A percentile compares a stretch with the other conserved stretches of the same genome.
Conservation (phyloP, 2,329 filamentous ascomycete genomes). For the Rutstroemia sp. region DNA sequence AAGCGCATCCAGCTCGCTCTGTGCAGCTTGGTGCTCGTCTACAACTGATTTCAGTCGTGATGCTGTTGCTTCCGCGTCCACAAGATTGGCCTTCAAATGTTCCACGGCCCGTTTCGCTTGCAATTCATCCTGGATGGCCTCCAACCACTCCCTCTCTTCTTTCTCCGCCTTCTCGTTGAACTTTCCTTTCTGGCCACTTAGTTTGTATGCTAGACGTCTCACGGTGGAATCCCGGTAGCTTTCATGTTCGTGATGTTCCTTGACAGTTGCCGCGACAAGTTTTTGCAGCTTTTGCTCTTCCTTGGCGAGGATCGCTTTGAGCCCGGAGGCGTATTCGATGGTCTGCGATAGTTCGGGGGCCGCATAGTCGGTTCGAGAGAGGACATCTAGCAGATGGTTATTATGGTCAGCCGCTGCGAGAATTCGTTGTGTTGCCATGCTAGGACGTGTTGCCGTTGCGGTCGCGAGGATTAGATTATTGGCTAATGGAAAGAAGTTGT, state of each 20-base stretch:
- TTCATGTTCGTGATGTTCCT: slow-evolving; percentile 44
- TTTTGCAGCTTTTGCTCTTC: slow-evolving; percentile 33
- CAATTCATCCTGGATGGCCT: slow-evolving; percentile 40
- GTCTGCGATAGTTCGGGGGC: slow-evolving; percentile 39
- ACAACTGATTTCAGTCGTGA: slow-evolving; percentile 33
- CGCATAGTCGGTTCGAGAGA: slow-evolving; percentile 43
- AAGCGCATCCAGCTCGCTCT: slow-evolving; percentile 41
- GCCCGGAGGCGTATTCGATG: slow-evolving; percentile 37
- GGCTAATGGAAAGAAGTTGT: not conserved
- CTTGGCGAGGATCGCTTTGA: slow-evolving; percentile 34
- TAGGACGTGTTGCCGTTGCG: not conserved
- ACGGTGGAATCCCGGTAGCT: slow-evolving; percentile 45
- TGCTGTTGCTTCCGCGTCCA: slow-evolving; percentile 32
- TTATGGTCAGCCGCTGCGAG: slow-evolving; percentile 3
- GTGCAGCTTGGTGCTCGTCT: slow-evolving; percentile 33
- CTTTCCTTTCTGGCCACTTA: slow-evolving; percentile 39
- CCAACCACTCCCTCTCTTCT: slow-evolving; percentile 47
- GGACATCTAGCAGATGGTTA: slow-evolving; percentile 34
- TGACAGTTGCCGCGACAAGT: slow-evolving; percentile 10
- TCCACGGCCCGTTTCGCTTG: slow-evolving; percentile 26
- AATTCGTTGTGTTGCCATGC: slow-evolving; percentile 5
- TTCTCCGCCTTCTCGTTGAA: slow-evolving; percentile 40
- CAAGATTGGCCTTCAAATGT: slow-evolving; percentile 33
- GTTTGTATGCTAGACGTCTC: slow-evolving; percentile 43
- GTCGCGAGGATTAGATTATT: not conserved